Base-by-base conservation (phyloP, 2,329 filamentous ascomycete species). In the Pseudocercospora eumusae region DNA sequence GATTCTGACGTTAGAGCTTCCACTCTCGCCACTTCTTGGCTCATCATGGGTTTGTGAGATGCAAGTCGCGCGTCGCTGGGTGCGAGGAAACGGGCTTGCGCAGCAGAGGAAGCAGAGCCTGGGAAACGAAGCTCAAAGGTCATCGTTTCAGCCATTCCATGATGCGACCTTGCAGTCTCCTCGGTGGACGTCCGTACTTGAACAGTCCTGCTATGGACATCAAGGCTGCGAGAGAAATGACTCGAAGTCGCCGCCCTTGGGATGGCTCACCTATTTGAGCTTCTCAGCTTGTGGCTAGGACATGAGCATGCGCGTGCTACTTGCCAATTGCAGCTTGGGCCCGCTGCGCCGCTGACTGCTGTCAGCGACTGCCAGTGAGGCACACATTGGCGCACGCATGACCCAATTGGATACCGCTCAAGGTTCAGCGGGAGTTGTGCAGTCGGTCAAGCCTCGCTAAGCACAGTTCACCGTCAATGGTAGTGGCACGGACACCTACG, bases 401-500 rank as follows among this genome's bases (percentile, higher is more conserved):
- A 50, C 23, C 15, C 49, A 45, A 63, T 64, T 64, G 61, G 59
- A 33, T 47, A 53, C 21, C 23, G 23, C 23, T 21, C 27, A 61
- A 55, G 47, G 57, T 55, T 59, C 61, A 58, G 55, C 60, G 63
- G 50, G 40, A 57, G 57, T 61, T 64, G 61, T 27, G 53, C 64
- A 53, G 52, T 60, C 57, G 62, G 56, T 64, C 57, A 62, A 63
- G 64, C 61, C 64, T 65, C 60, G 64, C 64, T 64, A 65, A 59
- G 60, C 64, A 62, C 64, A 61, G 58, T 53, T 59, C 61, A 56
- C 53, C 59, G 44, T 57, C 54, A 57, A 23, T 63, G 61, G 59
- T 57, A 33, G 40, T 33, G 40, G 63, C 62, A 63, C 59, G 59
- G 59, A 60, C 50, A 42, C 47, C 10, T 21, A 42, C 56, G 61